Evolutionary conservation across 176 grass and related monocot genomes (phyloP), one percentile per base, ranked within the genome.

Genomic region (Miscanthus lutarioriparius): DNA sequence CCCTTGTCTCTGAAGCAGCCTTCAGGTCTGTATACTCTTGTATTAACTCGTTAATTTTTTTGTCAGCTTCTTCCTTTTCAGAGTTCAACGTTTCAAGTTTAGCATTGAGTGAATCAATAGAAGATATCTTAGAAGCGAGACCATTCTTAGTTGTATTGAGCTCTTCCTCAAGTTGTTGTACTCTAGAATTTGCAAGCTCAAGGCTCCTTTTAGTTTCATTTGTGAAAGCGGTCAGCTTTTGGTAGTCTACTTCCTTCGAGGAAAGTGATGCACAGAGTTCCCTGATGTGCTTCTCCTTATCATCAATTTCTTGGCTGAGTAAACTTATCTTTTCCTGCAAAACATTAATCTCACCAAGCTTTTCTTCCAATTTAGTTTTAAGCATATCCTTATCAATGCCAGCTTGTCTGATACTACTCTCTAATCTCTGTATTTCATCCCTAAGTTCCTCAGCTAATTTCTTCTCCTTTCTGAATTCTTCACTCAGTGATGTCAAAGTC

Each of bases 121-220:
- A 89, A 82, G 90, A 88, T 63, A 76, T 85, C 82, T 91, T 99
- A 43, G 84, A 86, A 86, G 62, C 76, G 67, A 96, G 86, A 78
- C 84, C 86, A 43, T 79, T 87, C 82, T 77, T 94, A 82, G 37
- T 84, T 88, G 28, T 84, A 69, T 67, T 75, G 63, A 96, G 81
- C 43, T 96, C 93, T 48, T 89, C 86, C 81, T 94, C 91, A 74
- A 99, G 49, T 64, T 92, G 80, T 64, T 90, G 84, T 83, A 94
- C 77, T 64, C 88, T 91, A 62, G 88, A 84, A 87, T 92, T 89
- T 88, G 93, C 86, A 74, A 86, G 37, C 51, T 90, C 81, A 72
- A 96, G 82, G 35, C 77, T 93, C 76, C 81, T 68, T 79, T 91
- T 92, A 76, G 81, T 84, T 75, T 85, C 48, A 86, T 91, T 82